phyloP scores from a whole-genome alignment of 2,329 filamentous ascomycete species.

The Cladophialophora chaetospira region DNA sequence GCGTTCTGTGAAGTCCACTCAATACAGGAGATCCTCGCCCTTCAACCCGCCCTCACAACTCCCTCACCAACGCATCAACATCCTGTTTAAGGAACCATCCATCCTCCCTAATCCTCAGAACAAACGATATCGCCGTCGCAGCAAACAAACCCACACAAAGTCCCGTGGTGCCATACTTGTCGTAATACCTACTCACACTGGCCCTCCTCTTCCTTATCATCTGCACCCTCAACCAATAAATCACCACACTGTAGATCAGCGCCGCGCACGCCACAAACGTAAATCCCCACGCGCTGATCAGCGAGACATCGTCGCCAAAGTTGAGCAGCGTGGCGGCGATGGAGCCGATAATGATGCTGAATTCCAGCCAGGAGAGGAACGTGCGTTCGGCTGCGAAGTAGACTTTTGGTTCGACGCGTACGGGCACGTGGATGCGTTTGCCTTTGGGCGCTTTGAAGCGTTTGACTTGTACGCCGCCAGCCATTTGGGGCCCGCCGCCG shows the following conservation, averaged over 20 bases:
- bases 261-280: conserved; percentile 76
- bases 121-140: conserved; percentile 79
- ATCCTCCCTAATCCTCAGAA: conserved; percentile 68
- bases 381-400: conserved; percentile 96
- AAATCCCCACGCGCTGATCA: conserved; percentile 74
- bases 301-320: conserved; percentile 68
- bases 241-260: conserved; percentile 77
- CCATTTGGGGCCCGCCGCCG: conserved; percentile 46
- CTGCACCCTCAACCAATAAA: conserved; percentile 85
- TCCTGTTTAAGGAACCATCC: conserved; percentile 32
- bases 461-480: conserved; percentile 45
- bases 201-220: conserved; percentile 81
- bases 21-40: too few relatives aligned
- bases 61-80: not conserved
- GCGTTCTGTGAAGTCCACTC: too few relatives aligned
- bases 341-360: conserved; percentile 88
- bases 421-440: conserved; percentile 83
- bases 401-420: conserved; percentile 95
- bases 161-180: conserved; percentile 78
- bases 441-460: conserved; percentile 61
- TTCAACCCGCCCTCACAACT: too few relatives aligned
- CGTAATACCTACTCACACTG: conserved; percentile 78
- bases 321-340: conserved; percentile 84
- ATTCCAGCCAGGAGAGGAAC: conserved; percentile 96
- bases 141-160: conserved; percentile 73